Base-by-base conservation (phyloP, 768 basidiomycete species). In the Mycena pura region DNA sequence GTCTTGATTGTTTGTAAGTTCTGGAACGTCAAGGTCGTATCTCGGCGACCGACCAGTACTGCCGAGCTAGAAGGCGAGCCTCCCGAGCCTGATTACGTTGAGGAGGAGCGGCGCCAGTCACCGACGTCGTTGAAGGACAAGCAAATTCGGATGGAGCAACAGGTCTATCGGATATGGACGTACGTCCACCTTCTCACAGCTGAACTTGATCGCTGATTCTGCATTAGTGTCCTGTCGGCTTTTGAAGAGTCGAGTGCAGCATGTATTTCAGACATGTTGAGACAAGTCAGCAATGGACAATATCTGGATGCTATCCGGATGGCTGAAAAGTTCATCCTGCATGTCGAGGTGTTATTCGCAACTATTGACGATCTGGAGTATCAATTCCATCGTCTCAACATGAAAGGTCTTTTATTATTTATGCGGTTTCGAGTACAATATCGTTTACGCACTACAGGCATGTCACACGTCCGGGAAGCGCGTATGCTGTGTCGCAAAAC, bases 211-310 rank as follows among this genome's bases (percentile, higher is more conserved):
- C 61, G 31, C 60, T 62, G 40, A 67, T 31, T 57, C 5, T 52
- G 31, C 34, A 27, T 6, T 64, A 93, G 92, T 47, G 95, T 99
- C 34, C 83, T 99, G 34, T 97, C 95, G 24, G 94, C 96, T 5
- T 99, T 99, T 65, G 97, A 99, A 74, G 97, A 99, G 77, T 96
- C 94, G n/a, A 95, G 93, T 68, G 97, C 97, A 22, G 96, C 96
- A 8, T 96, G 96, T 77, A 99, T 99, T 67, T 97, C 95, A 25
- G 97, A 99, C 74, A 99, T 99, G 96, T 80, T 99, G 57, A 83
- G 95, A 64, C 93, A 96, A 73, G 97, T 99, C 76, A 98, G 96
- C 83, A 95, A 91, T 68, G 93, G 94, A 10, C 90, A 96, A 70
- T 96, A 98, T 76, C 83, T 97, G 57, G 96, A 99, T 69, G 96